Base-by-base conservation (phyloP, 1,284 basidiomycete species). In the Boletus subluridellus region DNA sequence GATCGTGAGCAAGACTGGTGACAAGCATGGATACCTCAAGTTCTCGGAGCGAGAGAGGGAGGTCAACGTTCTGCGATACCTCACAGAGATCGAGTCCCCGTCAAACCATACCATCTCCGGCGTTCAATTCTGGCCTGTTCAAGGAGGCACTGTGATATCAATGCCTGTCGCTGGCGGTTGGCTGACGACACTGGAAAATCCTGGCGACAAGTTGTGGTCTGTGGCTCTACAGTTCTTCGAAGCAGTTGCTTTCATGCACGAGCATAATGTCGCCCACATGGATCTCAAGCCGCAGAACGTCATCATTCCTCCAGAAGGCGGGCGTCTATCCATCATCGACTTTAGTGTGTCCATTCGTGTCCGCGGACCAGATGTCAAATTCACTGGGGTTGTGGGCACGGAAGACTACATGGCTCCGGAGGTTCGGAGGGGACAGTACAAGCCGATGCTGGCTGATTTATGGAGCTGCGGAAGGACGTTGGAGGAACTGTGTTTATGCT, bases 201-300 rank as follows among this genome's bases (percentile, higher is more conserved):
- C 15, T 7, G 37, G 7, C 8, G 21, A 45, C 14, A 35, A 57
- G 0, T 1, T 60, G 38, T 57, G 52, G 58, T 63, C 58, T 9
- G 49, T 47, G 6, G 34, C 61, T 1, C 15, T 41, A 4, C 62
- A 61, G 53, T 41, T 61, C 14, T 0, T 63, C 1, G 55, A 55
- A 41, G 62, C 35, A 2, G 56, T 63, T 1, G 49, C n/a, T 3
- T 63, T 63, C 37, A 60, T 60, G 58, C 55, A 63, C n/a, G 14
- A 56, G 35, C 32, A 60, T 7, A 34, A 47, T 0, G 46, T 60
- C 5, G 30, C 34, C 10, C 50, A 48, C 28, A 52, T 46, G 50
- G 50, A 52, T 12, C 50, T 52, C 3, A 51, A 46, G n/a, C 37
- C 49, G 1, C 26, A 30, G 4, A 46, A 52, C 5, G 9, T 52